Evolutionary conservation across 169 alveolate genomes (phyloP).

Genomic region (Cyclospora cayetanensis): DNA sequence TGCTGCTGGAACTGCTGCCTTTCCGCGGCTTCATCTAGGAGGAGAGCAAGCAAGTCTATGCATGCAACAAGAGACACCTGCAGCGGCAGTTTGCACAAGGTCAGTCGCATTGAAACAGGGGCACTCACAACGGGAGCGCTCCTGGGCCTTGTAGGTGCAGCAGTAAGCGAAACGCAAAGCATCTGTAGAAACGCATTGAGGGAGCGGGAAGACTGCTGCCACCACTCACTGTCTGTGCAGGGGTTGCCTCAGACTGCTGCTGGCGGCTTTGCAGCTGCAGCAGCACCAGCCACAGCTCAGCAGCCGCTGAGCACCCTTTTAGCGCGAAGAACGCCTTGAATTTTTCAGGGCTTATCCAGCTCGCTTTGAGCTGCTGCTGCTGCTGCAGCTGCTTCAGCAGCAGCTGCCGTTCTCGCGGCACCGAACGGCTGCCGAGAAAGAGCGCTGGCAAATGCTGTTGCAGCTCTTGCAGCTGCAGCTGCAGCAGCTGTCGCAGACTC

Average conservation of each 20-base stretch:
- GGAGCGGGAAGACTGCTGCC: neutral
- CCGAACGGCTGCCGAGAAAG: neutral
- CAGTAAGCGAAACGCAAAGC: neutral
- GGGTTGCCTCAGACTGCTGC: neutral
- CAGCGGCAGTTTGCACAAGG: conserved; percentile 49
- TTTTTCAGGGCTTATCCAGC: neutral
- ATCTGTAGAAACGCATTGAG: neutral
- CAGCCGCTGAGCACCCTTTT: conserved; percentile 8
- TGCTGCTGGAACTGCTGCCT: conserved; percentile 15
- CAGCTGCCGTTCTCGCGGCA: conserved; percentile 18
- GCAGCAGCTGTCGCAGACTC: conserved; percentile 6
- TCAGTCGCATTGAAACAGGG: neutral
- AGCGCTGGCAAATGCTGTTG: conserved; percentile 43
- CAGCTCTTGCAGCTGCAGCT: conserved; percentile 43
- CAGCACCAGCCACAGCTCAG: conserved; percentile 42
- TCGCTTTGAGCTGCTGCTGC: conserved; percentile 20
- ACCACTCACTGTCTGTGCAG: neutral
- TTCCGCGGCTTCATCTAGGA: neutral
- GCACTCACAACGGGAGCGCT: too few species aligned
- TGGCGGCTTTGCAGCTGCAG: conserved; percentile 44
- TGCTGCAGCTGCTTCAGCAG: conserved; percentile 31
- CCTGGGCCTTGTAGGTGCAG: neutral
- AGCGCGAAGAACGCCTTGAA: conserved; percentile 13
- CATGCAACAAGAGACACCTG: conserved; percentile 42
- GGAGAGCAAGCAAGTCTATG: neutral